A percentile compares a stretch with the other conserved stretches of the same genome.
phyloP scores from a whole-genome alignment of 164 flowering plant genomes.

The Macadamia tetraphylla region DNA sequence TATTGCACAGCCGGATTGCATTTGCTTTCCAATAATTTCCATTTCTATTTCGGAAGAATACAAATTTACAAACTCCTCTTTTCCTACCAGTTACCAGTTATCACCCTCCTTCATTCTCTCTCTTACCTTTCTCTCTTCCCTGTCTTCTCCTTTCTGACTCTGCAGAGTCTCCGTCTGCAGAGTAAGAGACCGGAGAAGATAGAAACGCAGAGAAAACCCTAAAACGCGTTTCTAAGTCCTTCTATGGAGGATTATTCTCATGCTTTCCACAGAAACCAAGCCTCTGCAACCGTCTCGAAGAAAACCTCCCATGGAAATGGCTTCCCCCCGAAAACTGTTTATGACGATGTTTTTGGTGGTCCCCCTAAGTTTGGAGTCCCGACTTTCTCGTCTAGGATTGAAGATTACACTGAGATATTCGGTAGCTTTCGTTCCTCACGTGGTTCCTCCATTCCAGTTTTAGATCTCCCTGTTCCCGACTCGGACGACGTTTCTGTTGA shows the following conservation, averaged over 20 bases:
- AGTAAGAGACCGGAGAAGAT: constrained; percentile 4
- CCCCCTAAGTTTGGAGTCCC: constrained; percentile 53
- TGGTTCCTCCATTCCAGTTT: constrained; percentile 58
- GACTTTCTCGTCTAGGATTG: constrained; percentile 53
- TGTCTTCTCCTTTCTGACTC: not conserved
- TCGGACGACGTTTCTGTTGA: constrained; percentile 21
- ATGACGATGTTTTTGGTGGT: constrained; percentile 78
- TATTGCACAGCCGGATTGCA: no score
- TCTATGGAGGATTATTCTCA: constrained; percentile 39
- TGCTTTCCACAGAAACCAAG: constrained; percentile 15
- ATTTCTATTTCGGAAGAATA: no score
- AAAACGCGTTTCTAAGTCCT: constrained; percentile 5
- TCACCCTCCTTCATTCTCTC: not conserved
- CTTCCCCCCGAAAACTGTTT: constrained; percentile 24
- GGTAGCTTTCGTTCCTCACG: constrained; percentile 51
- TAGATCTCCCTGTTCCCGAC: constrained; percentile 51
- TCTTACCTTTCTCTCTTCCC: not conserved
- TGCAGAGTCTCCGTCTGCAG: not conserved
- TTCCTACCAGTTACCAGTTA: no score
- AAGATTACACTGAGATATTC: constrained; percentile 86
- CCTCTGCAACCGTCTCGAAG: constrained; percentile 22
- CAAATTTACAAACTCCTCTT: not conserved
- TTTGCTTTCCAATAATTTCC: no score
- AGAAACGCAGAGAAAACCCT: constrained; percentile 26
- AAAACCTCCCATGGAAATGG: constrained; percentile 29